Conservation (phyloP, 2,329 filamentous ascomycete species). For the Colletotrichum noveboracense region DNA sequence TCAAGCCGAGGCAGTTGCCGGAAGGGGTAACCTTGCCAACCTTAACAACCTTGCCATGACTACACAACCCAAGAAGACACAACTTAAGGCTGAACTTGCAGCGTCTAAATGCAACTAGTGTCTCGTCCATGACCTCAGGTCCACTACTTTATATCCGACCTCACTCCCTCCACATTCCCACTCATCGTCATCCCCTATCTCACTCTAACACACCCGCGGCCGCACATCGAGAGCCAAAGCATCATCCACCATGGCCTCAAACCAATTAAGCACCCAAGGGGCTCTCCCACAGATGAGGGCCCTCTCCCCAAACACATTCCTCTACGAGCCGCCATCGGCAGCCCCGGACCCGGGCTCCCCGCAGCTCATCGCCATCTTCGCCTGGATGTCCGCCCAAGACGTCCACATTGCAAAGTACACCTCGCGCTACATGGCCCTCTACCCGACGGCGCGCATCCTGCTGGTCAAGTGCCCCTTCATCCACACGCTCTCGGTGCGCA, state of each 20-base stretch:
- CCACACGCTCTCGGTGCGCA: constrained; percentile 38
- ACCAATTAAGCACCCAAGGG: constrained; percentile 21
- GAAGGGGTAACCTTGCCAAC: neutral
- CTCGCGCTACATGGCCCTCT: constrained; percentile 46
- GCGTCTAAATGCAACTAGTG: neutral
- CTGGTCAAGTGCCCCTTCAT: constrained; percentile 47
- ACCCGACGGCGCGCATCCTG: constrained; percentile 50
- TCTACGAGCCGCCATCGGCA: constrained; percentile 34
- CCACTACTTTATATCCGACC: constrained; percentile 1
- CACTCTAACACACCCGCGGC: neutral
- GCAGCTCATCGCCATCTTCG: constrained; percentile 51
- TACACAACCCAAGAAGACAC: neutral
- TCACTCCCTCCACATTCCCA: neutral
- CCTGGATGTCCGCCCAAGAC: constrained; percentile 58
- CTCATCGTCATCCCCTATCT: neutral
- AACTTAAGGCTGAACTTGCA: neutral
- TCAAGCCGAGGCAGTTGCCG: constrained; percentile 1
- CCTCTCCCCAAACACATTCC: constrained; percentile 41
- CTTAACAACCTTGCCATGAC: neutral
- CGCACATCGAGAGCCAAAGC: neutral
- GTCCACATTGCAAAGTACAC: constrained; percentile 58
- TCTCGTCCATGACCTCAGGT: constrained; percentile 9
- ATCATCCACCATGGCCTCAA: constrained; percentile 30
- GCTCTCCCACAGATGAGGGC: constrained; percentile 39
- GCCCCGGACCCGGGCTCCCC: constrained; percentile 32